phyloP scores from a whole-genome alignment of 768 basidiomycete genomes.

The Russula sp. region DNA sequence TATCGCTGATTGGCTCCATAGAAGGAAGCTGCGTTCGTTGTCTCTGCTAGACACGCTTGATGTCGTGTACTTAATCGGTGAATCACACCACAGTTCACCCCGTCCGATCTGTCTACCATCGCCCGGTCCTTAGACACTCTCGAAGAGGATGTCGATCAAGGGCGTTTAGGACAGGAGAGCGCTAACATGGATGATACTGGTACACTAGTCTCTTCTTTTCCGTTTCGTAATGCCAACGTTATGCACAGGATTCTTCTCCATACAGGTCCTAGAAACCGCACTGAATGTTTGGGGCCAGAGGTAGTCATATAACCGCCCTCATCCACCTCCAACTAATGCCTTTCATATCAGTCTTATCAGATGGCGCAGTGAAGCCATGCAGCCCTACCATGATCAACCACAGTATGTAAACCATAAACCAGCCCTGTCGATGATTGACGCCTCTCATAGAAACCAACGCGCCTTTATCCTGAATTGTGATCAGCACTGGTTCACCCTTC shows the following conservation, averaged over 20 bases:
- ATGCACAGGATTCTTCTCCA: conserved; percentile 75
- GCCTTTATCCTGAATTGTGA: conserved; percentile 83
- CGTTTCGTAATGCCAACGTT: neutral
- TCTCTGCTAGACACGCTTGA: neutral
- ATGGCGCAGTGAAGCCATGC: conserved; percentile 83
- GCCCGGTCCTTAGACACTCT: conserved; percentile 60
- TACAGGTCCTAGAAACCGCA: conserved; percentile 83
- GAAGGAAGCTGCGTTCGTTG: conserved; percentile 44
- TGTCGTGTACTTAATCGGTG: conserved; percentile 18
- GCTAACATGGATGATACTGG: conserved; percentile 93
- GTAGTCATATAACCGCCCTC: conserved; percentile 31
- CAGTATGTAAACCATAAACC: conserved; percentile 46
- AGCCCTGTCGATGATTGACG: conserved; percentile 12
- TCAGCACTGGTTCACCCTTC: conserved; percentile 86
- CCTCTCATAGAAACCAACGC: conserved; percentile 53
- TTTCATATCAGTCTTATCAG: conserved; percentile 51
- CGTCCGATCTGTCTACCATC: conserved; percentile 71
- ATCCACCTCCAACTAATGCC: neutral
- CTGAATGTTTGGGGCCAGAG: conserved; percentile 77
- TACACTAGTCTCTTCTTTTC: conserved; percentile 22
- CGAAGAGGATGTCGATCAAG: conserved; percentile 52
- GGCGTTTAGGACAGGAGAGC: conserved; percentile 39
- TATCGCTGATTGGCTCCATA: conserved; percentile 23
- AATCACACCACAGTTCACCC: conserved; percentile 49
- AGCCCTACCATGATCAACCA: conserved; percentile 63